Evolutionary conservation across 2,329 filamentous ascomycete species (phyloP), one percentile per base, ranked within the genome.

Genomic region (Plectosphaerella cucumerina): DNA sequence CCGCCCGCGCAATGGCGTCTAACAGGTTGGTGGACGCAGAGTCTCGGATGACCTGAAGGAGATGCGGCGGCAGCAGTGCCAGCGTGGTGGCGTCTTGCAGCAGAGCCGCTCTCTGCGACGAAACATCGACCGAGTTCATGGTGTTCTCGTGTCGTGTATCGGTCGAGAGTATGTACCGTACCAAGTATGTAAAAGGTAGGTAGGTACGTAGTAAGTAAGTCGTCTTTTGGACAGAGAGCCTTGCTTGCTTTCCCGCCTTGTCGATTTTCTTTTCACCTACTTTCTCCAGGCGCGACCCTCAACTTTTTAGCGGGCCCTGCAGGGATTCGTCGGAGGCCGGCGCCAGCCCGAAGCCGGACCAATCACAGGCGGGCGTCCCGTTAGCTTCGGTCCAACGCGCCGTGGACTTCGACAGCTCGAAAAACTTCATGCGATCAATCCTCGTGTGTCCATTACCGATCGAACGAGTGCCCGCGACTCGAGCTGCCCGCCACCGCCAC

Each of bases 1-100:
- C 84, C 53, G 84, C 81, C 60, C 78, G 73, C 59, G 89, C 81
- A 62, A 95, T 74, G 59, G 82, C 81, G 65, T 90, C 82, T 39
- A 95, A 80, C 67, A 91, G 85, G 62, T 80, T 78, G 58, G 79
- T 76, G 63, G 85, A 79, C 53, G 78, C 77, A 62, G 82, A 77
- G 62, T 82, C 73, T 65, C 78, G 79, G 66, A 94, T 81, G 58
- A 86, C 75, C 61, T 82, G 75, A 57, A 86, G 72, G 65, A 94
- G 74, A 72, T 91, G 88, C 58, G 75, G 70, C 39, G 90, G 88
- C 59, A 96, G 68, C 59, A 85, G 73, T 55, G 76, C 68, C 59
- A 86, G 68, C 54, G 76, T 71, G 61, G 68, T 69, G 67, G 73
- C 65, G 58, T 85, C 78, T 60, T 71, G 68, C 50, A 86, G 70